Evolutionary conservation across 352 stramenopile species (phyloP).

Genomic region (Globisporangium okanoganense): DNA sequence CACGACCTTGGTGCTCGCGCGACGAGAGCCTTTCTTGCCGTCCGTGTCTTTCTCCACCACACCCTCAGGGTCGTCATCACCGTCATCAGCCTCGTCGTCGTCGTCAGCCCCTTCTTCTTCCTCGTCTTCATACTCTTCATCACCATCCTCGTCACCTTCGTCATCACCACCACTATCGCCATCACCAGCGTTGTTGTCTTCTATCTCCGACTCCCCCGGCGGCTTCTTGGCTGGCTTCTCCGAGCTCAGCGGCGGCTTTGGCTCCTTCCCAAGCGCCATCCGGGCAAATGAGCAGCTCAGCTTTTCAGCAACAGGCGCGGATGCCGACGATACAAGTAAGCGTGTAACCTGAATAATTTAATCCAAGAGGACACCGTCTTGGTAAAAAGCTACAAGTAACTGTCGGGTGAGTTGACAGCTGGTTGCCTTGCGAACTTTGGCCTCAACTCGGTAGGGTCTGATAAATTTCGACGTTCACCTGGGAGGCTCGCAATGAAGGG

Average conservation of each 20-base stretch:
- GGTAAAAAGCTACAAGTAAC: neutral
- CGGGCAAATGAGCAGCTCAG: neutral
- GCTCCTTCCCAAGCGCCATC: constrained; percentile 7
- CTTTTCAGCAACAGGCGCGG: neutral
- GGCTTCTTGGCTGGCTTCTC: neutral
- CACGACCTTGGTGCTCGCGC: constrained; percentile 24
- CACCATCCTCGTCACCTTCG: constrained; percentile 17
- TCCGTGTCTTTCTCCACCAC: constrained; percentile 1
- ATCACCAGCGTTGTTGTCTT: constrained; percentile 17
- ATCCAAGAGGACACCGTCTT: too few relatives aligned
- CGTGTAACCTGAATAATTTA: neutral
- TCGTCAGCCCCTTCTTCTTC: constrained; percentile 21
- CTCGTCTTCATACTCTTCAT: constrained; percentile 20
- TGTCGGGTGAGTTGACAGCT: too few relatives aligned
- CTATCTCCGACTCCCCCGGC: constrained; percentile 6
- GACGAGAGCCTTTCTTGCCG: neutral
- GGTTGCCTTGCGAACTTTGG: too few relatives aligned
- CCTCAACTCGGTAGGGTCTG: too few relatives aligned
- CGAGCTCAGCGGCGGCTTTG: neutral
- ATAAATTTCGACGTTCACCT: too few relatives aligned
- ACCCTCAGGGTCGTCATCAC: constrained; percentile 12
- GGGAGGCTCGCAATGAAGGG: too few relatives aligned
- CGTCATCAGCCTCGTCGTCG: constrained; percentile 18
- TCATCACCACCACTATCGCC: constrained; percentile 19
- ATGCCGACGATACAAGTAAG: too few relatives aligned